phyloP scores from a whole-genome alignment of 805 yeast genomes.

The Monosporozyma yasuniensis region DNA sequence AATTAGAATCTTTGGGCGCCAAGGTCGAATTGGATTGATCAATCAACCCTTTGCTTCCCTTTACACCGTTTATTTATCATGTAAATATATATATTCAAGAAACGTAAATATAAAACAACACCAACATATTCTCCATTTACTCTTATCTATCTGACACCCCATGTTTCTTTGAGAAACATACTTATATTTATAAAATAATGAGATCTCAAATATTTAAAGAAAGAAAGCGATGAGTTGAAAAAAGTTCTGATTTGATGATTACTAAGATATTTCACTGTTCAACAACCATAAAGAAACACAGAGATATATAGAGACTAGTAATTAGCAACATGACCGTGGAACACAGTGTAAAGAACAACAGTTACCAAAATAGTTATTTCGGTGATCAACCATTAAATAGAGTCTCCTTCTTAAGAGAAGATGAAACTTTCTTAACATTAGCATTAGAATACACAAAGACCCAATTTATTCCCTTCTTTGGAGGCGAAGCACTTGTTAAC shows the following conservation, averaged over 20 bases:
- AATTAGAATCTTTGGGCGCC: conserved; percentile 92
- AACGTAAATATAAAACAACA: background rate
- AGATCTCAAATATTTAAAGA: too few species aligned
- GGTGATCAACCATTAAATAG: conserved; percentile 45
- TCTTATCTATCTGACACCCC: background rate
- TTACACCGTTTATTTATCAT: background rate
- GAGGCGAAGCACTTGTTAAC: conserved; percentile 23
- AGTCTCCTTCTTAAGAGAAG: conserved; percentile 48
- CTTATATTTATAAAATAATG: too few species aligned
- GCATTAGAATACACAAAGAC: conserved; percentile 36
- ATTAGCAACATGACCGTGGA: background rate
- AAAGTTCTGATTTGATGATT: background rate
- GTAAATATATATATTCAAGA: background rate
- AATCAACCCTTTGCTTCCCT: background rate
- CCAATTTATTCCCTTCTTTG: conserved; percentile 32
- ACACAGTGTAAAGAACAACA: background rate
- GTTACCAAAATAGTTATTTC: conserved; percentile 22
- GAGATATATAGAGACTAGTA: too few species aligned
- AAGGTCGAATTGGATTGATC: conserved; percentile 83
- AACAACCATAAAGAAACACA: too few species aligned
- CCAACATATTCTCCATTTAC: background rate
- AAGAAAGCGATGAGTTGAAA: background rate
- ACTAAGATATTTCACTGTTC: too few species aligned
- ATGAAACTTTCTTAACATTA: conserved; percentile 37
- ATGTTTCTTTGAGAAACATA: too few species aligned